Evolutionary conservation across 169 alveolate genomes (phyloP).

Genomic region (Perkinsus olseni): DNA sequence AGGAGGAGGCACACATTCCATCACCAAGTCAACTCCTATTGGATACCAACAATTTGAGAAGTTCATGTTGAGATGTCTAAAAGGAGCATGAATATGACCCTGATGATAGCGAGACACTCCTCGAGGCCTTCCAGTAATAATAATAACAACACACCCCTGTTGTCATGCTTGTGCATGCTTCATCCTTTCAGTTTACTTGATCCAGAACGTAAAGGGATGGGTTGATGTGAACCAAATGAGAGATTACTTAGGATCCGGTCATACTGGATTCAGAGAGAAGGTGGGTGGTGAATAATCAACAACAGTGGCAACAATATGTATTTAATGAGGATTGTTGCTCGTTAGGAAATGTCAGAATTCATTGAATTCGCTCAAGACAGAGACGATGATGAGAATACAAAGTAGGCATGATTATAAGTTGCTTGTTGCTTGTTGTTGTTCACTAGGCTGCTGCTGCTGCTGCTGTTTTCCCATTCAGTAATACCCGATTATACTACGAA

Average conservation of each 20-base stretch:
- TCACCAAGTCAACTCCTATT: background rate
- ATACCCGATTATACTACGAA: conserved; percentile 49
- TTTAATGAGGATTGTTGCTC: background rate
- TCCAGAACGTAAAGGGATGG: conserved; percentile 60
- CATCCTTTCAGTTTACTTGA: conserved; percentile 36
- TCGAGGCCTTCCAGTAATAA: conserved; percentile 55
- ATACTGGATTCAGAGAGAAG: conserved; percentile 50
- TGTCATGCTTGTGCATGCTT: background rate
- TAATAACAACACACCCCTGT: background rate
- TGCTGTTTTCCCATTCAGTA: conserved; percentile 39
- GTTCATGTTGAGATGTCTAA: conserved; percentile 52
- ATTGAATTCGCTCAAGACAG: background rate
- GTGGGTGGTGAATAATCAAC: conserved; percentile 33
- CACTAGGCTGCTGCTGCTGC: background rate
- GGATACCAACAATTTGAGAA: conserved; percentile 39
- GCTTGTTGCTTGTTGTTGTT: too few species aligned
- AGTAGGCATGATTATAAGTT: background rate
- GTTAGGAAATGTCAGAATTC: background rate
- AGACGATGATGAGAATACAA: background rate
- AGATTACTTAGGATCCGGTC: conserved; percentile 39
- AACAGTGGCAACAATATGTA: background rate
- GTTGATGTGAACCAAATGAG: conserved; percentile 54
- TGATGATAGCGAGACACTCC: conserved; percentile 57
- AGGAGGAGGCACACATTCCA: too few species aligned
- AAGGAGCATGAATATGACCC: conserved; percentile 60